phyloP scores from a whole-genome alignment of 768 basidiomycete genomes.

The Xerocomus spinulosus region DNA sequence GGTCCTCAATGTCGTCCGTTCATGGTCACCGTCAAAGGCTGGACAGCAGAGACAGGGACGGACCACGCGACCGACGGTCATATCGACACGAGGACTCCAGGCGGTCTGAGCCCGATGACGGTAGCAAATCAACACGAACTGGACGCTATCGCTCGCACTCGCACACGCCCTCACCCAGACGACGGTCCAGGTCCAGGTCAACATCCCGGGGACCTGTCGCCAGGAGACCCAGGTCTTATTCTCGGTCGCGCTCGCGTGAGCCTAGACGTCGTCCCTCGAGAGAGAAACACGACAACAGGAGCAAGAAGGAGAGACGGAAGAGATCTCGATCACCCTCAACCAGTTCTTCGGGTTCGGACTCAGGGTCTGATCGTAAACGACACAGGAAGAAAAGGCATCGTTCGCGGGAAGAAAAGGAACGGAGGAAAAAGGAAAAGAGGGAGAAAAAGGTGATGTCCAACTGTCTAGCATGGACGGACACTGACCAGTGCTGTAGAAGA shows the following conservation, averaged over 20 bases:
- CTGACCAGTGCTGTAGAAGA: constrained; percentile 45
- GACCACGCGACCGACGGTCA: constrained; percentile 18
- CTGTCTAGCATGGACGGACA: neutral
- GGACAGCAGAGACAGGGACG: constrained; percentile 15
- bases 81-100: constrained; percentile 13
- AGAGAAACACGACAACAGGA: constrained; percentile 21
- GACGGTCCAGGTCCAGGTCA: constrained; percentile 26
- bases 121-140: constrained; percentile 3
- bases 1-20: constrained; percentile 15
- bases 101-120: constrained; percentile 8
- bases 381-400: constrained; percentile 45
- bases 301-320: constrained; percentile 29
- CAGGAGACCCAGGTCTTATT: constrained; percentile 16
- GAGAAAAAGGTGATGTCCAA: constrained; percentile 54
- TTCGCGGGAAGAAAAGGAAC: constrained; percentile 45
- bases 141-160: constrained; percentile 19
- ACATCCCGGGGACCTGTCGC: constrained; percentile 16
- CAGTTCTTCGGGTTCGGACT: constrained; percentile 35
- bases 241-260: constrained; percentile 27
- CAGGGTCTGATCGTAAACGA: constrained; percentile 31
- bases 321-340: constrained; percentile 37
- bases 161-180: constrained; percentile 18
- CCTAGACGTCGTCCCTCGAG: constrained; percentile 33
- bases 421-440: constrained; percentile 61
- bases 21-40: constrained; percentile 14